These are phyloP conservation scores for Metarhizium robertsii DNA, from an alignment of 2,329 filamentous ascomycete species.

Conservation along the genomic window DNA sequence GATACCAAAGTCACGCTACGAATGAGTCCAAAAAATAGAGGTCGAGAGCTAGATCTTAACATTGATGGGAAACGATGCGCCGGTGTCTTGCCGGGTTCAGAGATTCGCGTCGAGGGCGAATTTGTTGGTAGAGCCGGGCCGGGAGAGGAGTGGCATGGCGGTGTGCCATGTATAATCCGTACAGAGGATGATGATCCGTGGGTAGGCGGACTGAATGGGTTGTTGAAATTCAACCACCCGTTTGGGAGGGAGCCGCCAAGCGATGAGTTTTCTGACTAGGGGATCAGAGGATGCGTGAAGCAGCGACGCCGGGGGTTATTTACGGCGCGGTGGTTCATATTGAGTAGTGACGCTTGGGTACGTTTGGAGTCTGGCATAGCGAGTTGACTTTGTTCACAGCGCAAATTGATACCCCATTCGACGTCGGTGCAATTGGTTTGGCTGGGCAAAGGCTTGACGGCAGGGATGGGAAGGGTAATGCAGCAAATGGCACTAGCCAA, in stretches of 20 bases:
- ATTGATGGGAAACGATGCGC: constrained; percentile 65
- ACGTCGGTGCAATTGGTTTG: too few relatives aligned
- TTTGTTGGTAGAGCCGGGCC: constrained; percentile 45
- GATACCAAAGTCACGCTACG: constrained; percentile 76
- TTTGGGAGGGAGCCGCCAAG: constrained; percentile 52
- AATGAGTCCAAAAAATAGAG: constrained; percentile 71
- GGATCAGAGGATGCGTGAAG: background rate
- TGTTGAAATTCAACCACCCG: constrained; percentile 96
- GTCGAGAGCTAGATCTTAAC: constrained; percentile 67
- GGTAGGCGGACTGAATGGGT: constrained; percentile 87
- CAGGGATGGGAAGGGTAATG: too few relatives aligned
- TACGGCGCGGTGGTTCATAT: background rate
- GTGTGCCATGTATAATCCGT: constrained; percentile 85
- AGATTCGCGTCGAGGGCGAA: constrained; percentile 84
- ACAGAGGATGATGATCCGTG: constrained; percentile 77
- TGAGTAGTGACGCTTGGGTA: background rate
- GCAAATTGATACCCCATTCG: background rate
- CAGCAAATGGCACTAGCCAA: too few relatives aligned
- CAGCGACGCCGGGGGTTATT: background rate
- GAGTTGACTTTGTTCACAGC: background rate
- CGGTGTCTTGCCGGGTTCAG: constrained; percentile 64
- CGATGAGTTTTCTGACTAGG: constrained; percentile 19
- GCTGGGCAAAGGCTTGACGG: too few relatives aligned
- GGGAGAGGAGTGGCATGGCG: constrained; percentile 54
- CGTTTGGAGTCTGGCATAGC: background rate